Evolutionary conservation across 1,284 basidiomycete genomes (phyloP).

Genomic region (Pseudozyma hubeiensis): DNA sequence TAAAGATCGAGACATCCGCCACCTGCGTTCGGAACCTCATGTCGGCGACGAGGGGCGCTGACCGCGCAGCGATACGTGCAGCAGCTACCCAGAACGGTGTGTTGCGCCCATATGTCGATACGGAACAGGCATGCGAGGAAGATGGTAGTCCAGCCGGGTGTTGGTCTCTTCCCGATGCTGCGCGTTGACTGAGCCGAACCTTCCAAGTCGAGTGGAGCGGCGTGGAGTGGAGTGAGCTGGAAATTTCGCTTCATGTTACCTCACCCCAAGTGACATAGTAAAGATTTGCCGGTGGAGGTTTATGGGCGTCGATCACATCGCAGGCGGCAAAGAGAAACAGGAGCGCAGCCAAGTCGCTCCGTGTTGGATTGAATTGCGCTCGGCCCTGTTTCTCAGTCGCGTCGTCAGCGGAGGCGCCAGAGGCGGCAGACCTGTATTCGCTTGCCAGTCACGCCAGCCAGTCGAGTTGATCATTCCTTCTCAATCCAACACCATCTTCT

Average conservation of each 20-base stretch:
- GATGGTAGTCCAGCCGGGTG: background rate
- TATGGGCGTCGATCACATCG: conserved; percentile 36
- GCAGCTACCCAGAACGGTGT: conserved; percentile 2
- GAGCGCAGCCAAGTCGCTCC: too few relatives aligned
- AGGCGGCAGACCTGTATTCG: background rate
- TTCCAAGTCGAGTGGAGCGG: too few relatives aligned
- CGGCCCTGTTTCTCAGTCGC: conserved; percentile 29
- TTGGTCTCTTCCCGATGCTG: too few relatives aligned
- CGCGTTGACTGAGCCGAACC: background rate
- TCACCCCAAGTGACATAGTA: background rate
- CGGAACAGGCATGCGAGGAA: background rate
- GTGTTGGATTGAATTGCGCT: conserved; percentile 8
- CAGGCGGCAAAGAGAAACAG: conserved; percentile 13
- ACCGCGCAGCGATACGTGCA: conserved; percentile 7
- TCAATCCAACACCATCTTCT: conserved; percentile 1
- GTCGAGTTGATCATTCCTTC: conserved; percentile 1
- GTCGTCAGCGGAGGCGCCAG: conserved; percentile 31
- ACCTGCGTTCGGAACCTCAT: conserved; percentile 67
- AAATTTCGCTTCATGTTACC: conserved; percentile 7
- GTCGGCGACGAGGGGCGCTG: conserved; percentile 5
- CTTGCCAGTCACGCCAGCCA: background rate
- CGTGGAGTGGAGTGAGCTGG: too few relatives aligned
- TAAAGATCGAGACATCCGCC: conserved; percentile 56
- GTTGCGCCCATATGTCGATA: conserved; percentile 1
- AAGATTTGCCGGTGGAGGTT: conserved; percentile 26